Base-by-base conservation (phyloP, 371 early-diverging fungal species). In the Mortierella sp. region DNA sequence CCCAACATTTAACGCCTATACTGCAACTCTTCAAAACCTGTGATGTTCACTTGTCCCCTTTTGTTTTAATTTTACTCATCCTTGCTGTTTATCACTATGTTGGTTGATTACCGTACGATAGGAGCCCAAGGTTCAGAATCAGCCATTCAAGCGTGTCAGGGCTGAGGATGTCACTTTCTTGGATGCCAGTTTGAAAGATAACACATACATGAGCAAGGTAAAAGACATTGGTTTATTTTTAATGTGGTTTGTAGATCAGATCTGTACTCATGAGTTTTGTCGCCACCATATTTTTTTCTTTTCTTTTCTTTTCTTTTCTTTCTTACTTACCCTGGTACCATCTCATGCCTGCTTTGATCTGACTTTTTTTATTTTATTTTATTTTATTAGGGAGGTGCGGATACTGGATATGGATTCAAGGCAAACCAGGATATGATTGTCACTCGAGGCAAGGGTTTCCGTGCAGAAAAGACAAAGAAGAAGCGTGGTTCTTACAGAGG, bases 391-490 rank as follows among this genome's bases (percentile, higher is more conserved):
- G 91, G 90, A 25, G 92, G 90, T 2, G 85, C 86, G 18, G 82
- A 85, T 43, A 72, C 60, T 14, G 92, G 93, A 55, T 98, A 96
- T 82, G 98, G 98, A 16, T 87, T 90, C 86, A 96, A 95, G 75
- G 99, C 99, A 4, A 93, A 96, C 76, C 84, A 87, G 76, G 98
- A 98, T 68, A 87, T 99, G 71, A 92, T 95, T 64, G 92, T 92
- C 47, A 95, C 93, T 7, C 86, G 94, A 44, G 99, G 99, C 47
- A 97, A 96, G 82, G 94, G 92, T 26, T 99, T 99, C 88, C 88
- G 95, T 47, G 92, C 92, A 12, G 98, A 97, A 71, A 99, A 99
- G 90, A 95, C 95, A 79, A 98, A 98, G 88, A 98, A 98, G 88
- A 98, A 98, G 93, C 88, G 94, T 53, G 99, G 99, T 12, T 91